Evolutionary conservation across 495 filamentous ascomycete genomes (phyloP), one percentile per base, ranked within the genome.

Genomic region (Trichoderma asperelloides): DNA sequence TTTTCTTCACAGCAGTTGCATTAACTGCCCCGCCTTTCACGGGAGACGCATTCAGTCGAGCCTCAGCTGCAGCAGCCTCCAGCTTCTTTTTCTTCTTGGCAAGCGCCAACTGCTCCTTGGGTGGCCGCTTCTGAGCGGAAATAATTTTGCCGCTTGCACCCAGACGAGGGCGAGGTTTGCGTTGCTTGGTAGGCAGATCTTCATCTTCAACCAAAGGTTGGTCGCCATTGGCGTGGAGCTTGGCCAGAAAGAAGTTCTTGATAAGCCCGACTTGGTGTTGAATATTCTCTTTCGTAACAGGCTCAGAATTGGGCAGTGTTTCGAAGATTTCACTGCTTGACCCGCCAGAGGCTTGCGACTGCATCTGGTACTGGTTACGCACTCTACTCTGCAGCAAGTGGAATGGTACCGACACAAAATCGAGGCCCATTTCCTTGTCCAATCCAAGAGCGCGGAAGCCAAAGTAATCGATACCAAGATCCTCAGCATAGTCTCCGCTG

Each of bases 391-490:
- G 94, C 21, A 99, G 83, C 23, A 99, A 85, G 80, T 99, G 95
- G 25, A 99, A 82, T 23, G 95, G 95, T 40, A 99, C 95, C 43
- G 90, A 93, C 57, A 97, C 83, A 60, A 89, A 88, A 23, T 90
- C 87, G 65, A 93, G 82, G 16, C 92, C 91, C 73, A 97, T 88
- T 73, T 98, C 95, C 67, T 85, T 87, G 72, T 96, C 94, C 37
- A 98, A 82, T 21, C 95, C 95, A 41, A 98, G 83, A 69, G 96
- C 94, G 75, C 93, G 94, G 84, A 99, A 97, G 12, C 95, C 95
- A 70, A 99, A 98, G 84, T 97, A 99, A 78, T 99, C 95, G 77
- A 97, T 95, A 68, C 91, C 93, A 39, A 98, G 89, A 71, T 98
- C 95, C 78, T 96, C 95, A 1, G 95, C 95, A 74, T 97, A 99